phyloP scores from a whole-genome alignment of 2,329 filamentous ascomycete species.

The Paecilomyces formosus region DNA sequence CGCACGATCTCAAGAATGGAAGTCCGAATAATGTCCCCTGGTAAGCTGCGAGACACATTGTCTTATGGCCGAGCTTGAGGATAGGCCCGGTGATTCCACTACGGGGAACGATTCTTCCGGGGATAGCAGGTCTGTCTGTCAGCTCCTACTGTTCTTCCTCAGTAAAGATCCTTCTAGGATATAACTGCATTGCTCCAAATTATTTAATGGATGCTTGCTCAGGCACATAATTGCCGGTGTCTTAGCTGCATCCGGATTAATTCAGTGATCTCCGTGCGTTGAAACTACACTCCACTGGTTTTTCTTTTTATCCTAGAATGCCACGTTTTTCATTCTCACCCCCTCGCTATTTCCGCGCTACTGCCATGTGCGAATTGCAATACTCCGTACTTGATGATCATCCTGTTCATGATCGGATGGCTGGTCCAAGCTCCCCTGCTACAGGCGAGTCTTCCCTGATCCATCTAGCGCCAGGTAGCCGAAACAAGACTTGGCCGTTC shows the following conservation, averaged over 20 bases:
- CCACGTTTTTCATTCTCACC: not conserved
- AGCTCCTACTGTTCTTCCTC: too few species aligned
- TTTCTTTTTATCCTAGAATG: not conserved
- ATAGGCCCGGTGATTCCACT: not conserved
- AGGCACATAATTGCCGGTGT: not conserved
- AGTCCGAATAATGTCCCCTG: not conserved
- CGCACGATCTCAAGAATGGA: not conserved
- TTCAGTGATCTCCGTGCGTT: not conserved
- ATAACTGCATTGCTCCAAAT: too few species aligned
- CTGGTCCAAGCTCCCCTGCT: not conserved
- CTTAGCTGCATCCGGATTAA: not conserved
- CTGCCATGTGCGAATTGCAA: not conserved
- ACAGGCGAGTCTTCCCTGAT: not conserved
- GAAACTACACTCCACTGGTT: not conserved
- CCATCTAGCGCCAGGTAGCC: not conserved
- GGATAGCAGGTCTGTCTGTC: not conserved
- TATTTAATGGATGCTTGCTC: too few species aligned
- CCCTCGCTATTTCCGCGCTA: not conserved
- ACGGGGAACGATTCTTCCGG: not conserved
- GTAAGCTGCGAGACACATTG: not conserved
- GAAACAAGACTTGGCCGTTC: not conserved
- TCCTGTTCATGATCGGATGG: not conserved
- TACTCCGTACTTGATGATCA: not conserved
- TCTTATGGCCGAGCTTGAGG: not conserved
- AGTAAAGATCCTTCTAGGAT: too few species aligned